Base-by-base conservation (phyloP, 2,329 filamentous ascomycete species). In the Cephalotrichum gorgonifer region DNA sequence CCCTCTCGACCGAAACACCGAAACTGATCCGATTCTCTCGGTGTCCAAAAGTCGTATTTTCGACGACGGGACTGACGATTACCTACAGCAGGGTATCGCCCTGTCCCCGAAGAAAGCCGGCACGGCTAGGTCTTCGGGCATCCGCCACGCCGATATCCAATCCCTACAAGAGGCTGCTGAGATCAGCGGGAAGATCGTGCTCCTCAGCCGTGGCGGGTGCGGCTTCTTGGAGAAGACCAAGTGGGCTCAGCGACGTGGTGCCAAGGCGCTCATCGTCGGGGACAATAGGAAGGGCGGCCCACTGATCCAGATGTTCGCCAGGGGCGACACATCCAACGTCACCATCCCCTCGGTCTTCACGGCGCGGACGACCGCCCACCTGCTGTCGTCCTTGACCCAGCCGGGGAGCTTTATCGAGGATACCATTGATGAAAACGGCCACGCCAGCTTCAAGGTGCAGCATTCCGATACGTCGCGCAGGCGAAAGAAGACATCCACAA, bases 251-350 rank as follows among this genome's bases (percentile, higher is more conserved):
- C 79, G 89, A 53, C 80, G 93, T 60, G 93, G 93, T 23, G 93
- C 86, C 20, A 77, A 89, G 52, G 93, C 88, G 31, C 73, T 98
- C 52, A 94, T 98, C 55, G 90, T 98, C 3, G 93, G 93, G 25
- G 93, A 98, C 64, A 86, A 96, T 63, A 85, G 87, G 51, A 86
- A 87, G 53, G 91, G 91, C 42, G 90, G 89, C 4, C 86, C 86
- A 31, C 70, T 98, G 53, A 87, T 97, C 46, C 93, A 94, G 57
- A 98, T 98, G 93, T 97, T 95, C 64, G 93, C 93, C n/a, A 82
- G 87, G 59, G 93, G 91, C 33, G 90, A 97, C 61, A 95, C 91
- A 3, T 94, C 90, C 30, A 95, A 96, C 59, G 79, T 97, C 55
- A 88, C 88, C 1, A 96, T 98, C 48, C 90, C 93, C 1, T 88